Percentiles rank a stretch among this genome's conserved stretches.
phyloP scores from a whole-genome alignment of 768 basidiomycete genomes.

The Arthromyces matolae region DNA sequence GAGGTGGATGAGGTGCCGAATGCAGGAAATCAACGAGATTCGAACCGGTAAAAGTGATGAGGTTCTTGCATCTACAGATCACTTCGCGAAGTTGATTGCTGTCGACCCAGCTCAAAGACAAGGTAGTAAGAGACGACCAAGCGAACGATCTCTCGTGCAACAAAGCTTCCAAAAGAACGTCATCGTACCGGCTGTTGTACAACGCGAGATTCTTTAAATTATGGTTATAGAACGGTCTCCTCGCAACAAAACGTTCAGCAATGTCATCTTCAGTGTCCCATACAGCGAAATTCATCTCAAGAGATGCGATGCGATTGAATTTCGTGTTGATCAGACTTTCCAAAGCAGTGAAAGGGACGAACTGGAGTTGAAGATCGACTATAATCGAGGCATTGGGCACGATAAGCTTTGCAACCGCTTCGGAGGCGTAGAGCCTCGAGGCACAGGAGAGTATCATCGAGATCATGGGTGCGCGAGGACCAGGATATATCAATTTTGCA shows the following conservation, averaged over 20 bases:
- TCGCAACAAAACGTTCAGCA: neutral
- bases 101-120: neutral
- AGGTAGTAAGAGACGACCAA: constrained; percentile 1
- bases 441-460: constrained; percentile 6
- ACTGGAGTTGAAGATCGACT: constrained; percentile 3
- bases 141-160: neutral
- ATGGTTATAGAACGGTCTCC: neutral
- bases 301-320: neutral
- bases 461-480: neutral
- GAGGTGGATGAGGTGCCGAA: neutral
- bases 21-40: neutral
- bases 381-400: neutral
- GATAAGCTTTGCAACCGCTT: constrained; percentile 2
- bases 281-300: constrained; percentile 4
- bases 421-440: neutral
- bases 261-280: constrained; percentile 1
- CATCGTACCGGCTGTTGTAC: neutral
- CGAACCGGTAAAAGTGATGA: constrained; percentile 1
- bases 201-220: constrained; percentile 5
- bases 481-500: neutral
- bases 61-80: constrained; percentile 1
- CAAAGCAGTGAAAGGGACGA: constrained; percentile 2
- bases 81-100: neutral
- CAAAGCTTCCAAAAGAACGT: neutral
- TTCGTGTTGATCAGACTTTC: neutral